Base-by-base conservation (phyloP, 2,329 filamentous ascomycete species). In the Pseudogymnoascus sp. region DNA sequence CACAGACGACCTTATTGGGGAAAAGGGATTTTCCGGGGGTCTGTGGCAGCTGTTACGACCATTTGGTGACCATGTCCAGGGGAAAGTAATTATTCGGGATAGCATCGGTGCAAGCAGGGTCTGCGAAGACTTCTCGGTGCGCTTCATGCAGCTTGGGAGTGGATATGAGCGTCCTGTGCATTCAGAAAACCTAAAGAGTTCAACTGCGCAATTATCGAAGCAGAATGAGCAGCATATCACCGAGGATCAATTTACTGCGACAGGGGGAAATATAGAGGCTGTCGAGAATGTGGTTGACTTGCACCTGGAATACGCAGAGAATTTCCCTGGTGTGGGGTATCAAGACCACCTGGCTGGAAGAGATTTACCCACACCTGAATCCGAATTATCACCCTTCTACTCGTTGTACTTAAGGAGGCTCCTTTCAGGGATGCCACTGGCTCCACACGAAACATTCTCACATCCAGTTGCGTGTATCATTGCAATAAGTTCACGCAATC, bases 401-500 rank as follows among this genome's bases (percentile, higher is more conserved):
- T 85, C 88, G 37, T 77, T 96, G 6, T 97, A 96, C 73, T 77
- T 99, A 56, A 86, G 91, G 31, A 86, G 93, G 60, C 75, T 99
- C 40, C 78, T 99, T 7, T 96, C 92, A 0, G 88, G 89, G 12
- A 79, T 93, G 42, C 85, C 90, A 1, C 78, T 96, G 49, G 85
- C 88, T 3, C 87, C 92, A 0, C 92, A 97, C 70, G 95, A 99
- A 77, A 95, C 95, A 0, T 96, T 97, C 75, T 85, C 89, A 4
- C 95, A 99, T 73, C 95, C 96, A 0, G 93, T 97, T 21, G 93
- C 93, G 5, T 93, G 92, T 71, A 86, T 99, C 42, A 93, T 97
- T 73, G 92, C 92, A 25, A 96, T 97, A 71, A 97, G 92, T 74
- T 97, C 95, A 8, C 85, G 89, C 64, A 96, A 92, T 69, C 79